Evolutionary conservation across 2,329 filamentous ascomycete genomes (phyloP), one percentile per base, ranked within the genome.

Genomic region (Aspergillus luchuensis): DNA sequence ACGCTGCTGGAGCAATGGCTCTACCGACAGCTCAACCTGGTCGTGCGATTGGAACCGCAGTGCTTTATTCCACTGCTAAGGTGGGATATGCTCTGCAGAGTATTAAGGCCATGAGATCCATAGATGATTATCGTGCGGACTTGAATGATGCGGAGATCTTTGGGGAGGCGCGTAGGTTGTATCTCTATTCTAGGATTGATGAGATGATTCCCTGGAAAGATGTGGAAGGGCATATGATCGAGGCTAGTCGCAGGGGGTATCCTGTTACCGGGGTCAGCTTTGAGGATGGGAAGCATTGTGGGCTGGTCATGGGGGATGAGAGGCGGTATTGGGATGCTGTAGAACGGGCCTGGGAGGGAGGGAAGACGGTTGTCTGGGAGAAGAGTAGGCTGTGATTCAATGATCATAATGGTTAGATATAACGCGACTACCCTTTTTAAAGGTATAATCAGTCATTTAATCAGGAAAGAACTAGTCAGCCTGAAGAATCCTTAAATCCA

Each of bases 141-240:
- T 38, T 69, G 17, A 68, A 69, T 62, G 65, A 65, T 11, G 53
- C 64, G 5, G 43, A 19, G 21, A 52, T 61, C 2, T 66, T 69
- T 61, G 64, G 65, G 0, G 11, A 52, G 7, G 53, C 63, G 7
- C 49, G 56, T n/a, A 57, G 68, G 28, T 36, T 69, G 2, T 67
- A 67, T 43, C 47, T 69, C 5, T 69, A 68, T 49, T 66, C 64
- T 1, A 58, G 53, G 19, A 62, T 57, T 15, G 66, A 71, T 49
- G 17, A 45, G 8, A 65, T 67, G 59, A 58, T 70, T 17, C 48
- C 55, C 13, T 69, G 64, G 65, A 45, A 59, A 30, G 64, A 67
- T 53, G 65, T 69, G 10, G 62, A 66, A 49, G 51, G 49, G 7
- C 66, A 69, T 58, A 39, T 63, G 28, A 45, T 56, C n/a, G 63